phyloP scores from a whole-genome alignment of 2,329 filamentous ascomycete species.

The Blastomyces parvus region DNA sequence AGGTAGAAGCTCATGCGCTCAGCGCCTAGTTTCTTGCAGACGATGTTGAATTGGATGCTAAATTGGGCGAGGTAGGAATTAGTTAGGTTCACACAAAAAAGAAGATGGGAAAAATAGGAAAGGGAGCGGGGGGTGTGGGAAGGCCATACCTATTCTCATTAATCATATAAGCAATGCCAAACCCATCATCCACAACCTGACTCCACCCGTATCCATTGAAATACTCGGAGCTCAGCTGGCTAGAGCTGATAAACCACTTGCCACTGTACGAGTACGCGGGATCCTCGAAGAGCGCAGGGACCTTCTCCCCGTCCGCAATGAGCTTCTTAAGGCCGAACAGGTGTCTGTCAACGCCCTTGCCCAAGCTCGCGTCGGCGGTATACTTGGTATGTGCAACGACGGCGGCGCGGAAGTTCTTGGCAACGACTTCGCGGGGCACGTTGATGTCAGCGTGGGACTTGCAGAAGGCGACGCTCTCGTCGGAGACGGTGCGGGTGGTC shows the following conservation, averaged over 20 bases:
- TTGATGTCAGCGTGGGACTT: conserved; percentile 66
- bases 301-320: conserved; percentile 65
- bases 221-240: conserved; percentile 88
- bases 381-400: conserved; percentile 78
- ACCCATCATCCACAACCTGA: conserved; percentile 91
- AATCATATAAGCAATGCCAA: conserved; percentile 99
- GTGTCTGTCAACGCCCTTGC: conserved; percentile 89
- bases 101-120: neutral
- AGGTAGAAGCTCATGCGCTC: conserved; percentile 93
- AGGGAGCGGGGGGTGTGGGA: too few relatives aligned
- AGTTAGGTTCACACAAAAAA: neutral
- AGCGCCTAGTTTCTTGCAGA: conserved; percentile 83
- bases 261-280: conserved; percentile 73
- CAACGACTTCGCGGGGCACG: conserved; percentile 53
- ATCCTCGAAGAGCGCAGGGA: conserved; percentile 78
- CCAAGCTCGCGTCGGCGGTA: conserved; percentile 79
- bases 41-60: conserved; percentile 95
- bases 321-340: conserved; percentile 96
- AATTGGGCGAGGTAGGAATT: conserved; percentile 12
- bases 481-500: conserved; percentile 84
- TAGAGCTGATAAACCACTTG: conserved; percentile 82
- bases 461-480: conserved; percentile 87
- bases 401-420: conserved; percentile 71
- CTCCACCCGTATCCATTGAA: conserved; percentile 99
- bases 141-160: conserved; percentile 77